Conservation (phyloP, 2,329 filamentous ascomycete genomes). For the Arthrinium phaeospermum region DNA sequence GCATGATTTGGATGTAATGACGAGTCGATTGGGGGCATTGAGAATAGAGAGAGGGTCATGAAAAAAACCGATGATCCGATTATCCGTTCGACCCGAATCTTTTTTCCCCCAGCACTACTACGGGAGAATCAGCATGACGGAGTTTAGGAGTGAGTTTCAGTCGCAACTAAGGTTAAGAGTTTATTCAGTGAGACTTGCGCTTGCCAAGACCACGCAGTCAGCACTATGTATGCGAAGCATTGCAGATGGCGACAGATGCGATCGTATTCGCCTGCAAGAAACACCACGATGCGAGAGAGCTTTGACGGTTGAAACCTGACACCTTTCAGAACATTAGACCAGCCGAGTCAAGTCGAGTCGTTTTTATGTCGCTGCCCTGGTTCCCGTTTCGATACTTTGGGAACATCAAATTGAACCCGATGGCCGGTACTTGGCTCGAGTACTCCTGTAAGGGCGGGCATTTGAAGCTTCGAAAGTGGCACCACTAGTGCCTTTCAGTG, state of each 20-base stretch:
- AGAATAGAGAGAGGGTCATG: background rate
- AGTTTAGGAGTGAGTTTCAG: conserved; percentile 14
- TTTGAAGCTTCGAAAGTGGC: conserved; percentile 16
- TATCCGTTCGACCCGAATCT: background rate
- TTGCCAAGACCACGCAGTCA: background rate
- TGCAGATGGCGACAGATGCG: background rate
- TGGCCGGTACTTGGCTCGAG: background rate
- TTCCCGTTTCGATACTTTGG: background rate
- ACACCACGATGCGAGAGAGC: background rate
- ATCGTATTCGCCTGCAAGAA: background rate
- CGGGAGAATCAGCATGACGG: background rate
- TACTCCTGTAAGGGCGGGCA: conserved; percentile 10
- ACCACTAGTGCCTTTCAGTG: background rate
- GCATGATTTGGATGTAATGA: background rate
- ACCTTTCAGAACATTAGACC: background rate
- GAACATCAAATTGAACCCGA: background rate
- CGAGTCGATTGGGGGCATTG: background rate
- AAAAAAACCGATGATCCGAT: background rate
- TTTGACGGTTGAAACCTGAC: background rate
- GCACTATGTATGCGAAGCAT: background rate
- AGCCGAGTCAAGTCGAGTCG: background rate
- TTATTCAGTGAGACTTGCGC: background rate
- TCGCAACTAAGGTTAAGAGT: background rate
- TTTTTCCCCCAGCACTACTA: background rate
- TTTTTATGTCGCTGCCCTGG: background rate